phyloP scores from a whole-genome alignment of 768 basidiomycete species.

The Leucogyrophana mollusca region DNA sequence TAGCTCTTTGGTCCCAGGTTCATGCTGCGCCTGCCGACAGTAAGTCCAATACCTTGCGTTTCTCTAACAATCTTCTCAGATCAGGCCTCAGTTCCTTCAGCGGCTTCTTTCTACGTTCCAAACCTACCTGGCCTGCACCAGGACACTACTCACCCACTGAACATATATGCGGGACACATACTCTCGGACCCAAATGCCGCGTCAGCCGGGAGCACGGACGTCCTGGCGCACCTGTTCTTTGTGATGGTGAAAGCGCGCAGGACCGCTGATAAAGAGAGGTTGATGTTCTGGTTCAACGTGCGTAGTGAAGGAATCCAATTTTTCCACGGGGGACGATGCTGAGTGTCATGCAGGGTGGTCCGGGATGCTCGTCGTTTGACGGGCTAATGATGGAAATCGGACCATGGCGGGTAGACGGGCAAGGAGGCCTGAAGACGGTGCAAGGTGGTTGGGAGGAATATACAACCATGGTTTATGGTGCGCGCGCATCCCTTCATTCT shows the following conservation, averaged over 20 bases:
- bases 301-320: slow-evolving; percentile 19
- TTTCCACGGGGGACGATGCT: background rate
- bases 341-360: slow-evolving; percentile 67
- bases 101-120: slow-evolving; percentile 82
- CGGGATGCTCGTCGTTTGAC: slow-evolving; percentile 97
- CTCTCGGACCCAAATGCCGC: slow-evolving; percentile 69
- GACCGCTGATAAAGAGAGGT: slow-evolving; percentile 82
- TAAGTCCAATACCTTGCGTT: slow-evolving; percentile 21
- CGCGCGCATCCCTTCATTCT: slow-evolving; percentile 27
- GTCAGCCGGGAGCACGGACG: slow-evolving; percentile 50
- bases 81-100: slow-evolving; percentile 57
- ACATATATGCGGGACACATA: slow-evolving; percentile 83
- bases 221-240: slow-evolving; percentile 83
- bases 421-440: slow-evolving; percentile 65
- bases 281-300: slow-evolving; percentile 98
- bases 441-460: slow-evolving; percentile 99
- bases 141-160: slow-evolving; percentile 67
- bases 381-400: slow-evolving; percentile 99
- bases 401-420: slow-evolving; percentile 79
- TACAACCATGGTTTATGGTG: slow-evolving; percentile 88
- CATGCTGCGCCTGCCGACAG: slow-evolving; percentile 39
- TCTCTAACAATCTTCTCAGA: background rate
- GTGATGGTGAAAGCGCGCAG: slow-evolving; percentile 86
- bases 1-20: slow-evolving; percentile 11
- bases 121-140: slow-evolving; percentile 75